phyloP scores from a whole-genome alignment of 2,329 filamentous ascomycete genomes.

The Phyllosticta citribraziliensis region DNA sequence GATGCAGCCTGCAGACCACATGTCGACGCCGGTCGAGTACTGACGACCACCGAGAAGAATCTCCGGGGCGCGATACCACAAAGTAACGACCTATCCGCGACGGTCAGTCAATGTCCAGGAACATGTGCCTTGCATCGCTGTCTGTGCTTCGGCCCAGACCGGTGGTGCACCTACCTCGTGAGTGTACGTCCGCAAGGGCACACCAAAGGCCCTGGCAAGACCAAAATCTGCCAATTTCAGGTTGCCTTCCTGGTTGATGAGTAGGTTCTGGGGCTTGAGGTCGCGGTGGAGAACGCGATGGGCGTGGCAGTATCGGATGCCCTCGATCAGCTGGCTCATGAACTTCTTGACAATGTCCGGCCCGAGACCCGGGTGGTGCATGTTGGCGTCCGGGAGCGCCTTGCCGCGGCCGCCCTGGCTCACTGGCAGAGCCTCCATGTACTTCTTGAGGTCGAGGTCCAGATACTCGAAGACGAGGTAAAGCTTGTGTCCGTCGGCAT shows the following conservation, averaged over 20 bases:
- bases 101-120: conserved; percentile 10
- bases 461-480: conserved; percentile 91
- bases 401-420: conserved; percentile 78
- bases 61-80: conserved; percentile 88
- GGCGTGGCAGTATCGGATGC: conserved; percentile 79
- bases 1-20: conserved; percentile 93
- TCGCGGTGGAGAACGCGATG: conserved; percentile 82
- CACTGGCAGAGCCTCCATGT: conserved; percentile 84
- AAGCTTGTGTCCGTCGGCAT: conserved; percentile 88
- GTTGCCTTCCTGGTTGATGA: conserved; percentile 80
- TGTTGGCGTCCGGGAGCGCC: conserved; percentile 66
- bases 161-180: conserved; percentile 52
- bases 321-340: conserved; percentile 78
- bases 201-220: conserved; percentile 80
- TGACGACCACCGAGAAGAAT: conserved; percentile 84
- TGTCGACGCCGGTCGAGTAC: conserved; percentile 89
- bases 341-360: conserved; percentile 84
- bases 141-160: not conserved
- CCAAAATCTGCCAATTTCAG: conserved; percentile 87
- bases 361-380: conserved; percentile 61
- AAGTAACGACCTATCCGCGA: conserved; percentile 61
- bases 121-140: not conserved
- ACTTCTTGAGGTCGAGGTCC: conserved; percentile 87
- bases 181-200: conserved; percentile 82
- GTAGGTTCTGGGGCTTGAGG: conserved; percentile 80